phyloP scores from a whole-genome alignment of 2,329 filamentous ascomycete genomes.

The Atkinsonella texensis region DNA sequence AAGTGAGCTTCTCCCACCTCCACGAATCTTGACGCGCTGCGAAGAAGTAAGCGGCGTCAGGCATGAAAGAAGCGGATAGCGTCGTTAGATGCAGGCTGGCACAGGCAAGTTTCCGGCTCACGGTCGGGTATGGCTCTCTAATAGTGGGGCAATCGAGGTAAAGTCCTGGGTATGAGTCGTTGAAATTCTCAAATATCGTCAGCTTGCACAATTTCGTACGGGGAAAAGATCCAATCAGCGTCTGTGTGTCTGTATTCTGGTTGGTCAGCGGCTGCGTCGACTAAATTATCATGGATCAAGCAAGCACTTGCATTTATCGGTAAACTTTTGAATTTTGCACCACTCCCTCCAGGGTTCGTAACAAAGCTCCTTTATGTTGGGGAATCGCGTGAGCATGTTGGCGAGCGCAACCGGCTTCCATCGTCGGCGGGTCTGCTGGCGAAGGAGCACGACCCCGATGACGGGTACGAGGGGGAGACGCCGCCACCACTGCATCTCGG shows the following conservation, averaged over 20 bases:
- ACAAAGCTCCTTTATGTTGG: constrained; percentile 23
- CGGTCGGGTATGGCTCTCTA: neutral
- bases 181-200: constrained; percentile 24
- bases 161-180: constrained; percentile 17
- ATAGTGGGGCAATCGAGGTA: neutral
- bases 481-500: constrained; percentile 21
- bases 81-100: neutral
- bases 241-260: too few relatives aligned
- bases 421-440: constrained; percentile 24
- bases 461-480: constrained; percentile 21
- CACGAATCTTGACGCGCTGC: too few relatives aligned
- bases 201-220: constrained; percentile 16
- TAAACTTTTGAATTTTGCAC: constrained; percentile 8
- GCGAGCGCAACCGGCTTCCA: constrained; percentile 20
- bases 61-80: neutral
- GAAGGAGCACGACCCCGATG: constrained; percentile 22
- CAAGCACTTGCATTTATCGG: constrained; percentile 18
- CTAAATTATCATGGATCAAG: too few relatives aligned
- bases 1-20: neutral
- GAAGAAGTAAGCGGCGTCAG: neutral
- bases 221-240: constrained; percentile 11
- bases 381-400: constrained; percentile 22
- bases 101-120: neutral
- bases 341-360: constrained; percentile 28
- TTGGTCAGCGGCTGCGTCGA: too few relatives aligned